Evolutionary conservation across 192 early-diverging fungal genomes (phyloP), one percentile per base, ranked within the genome.

Genomic region (Podila epicladia): DNA sequence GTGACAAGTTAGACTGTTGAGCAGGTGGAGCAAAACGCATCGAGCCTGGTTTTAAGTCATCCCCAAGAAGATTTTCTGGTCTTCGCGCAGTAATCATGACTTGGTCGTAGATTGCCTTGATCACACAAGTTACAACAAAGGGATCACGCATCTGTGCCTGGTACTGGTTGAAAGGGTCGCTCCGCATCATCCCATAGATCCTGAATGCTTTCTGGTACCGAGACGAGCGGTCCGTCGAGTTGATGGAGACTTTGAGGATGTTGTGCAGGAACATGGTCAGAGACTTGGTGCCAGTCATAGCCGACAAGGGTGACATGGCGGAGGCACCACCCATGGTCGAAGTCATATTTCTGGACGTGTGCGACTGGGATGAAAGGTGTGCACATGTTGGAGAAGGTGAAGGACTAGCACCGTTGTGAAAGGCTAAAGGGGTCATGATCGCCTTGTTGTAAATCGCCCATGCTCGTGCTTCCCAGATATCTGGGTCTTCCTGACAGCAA

Each of bases 371-470:
- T 48, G 26, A 26, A 28, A 31, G 59, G 11, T 17, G 26, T 7
- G 59, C 31, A 15, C 38, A 13, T 49, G 64, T 63, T 63, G 62
- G 62, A 17, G 64, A 65, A 28, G 48, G 13, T 9, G 26, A 28
- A 41, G 48, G 45, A 22, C 41, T 24, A 9, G 49, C 24, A 11
- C 24, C 13, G 4, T 12, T 45, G 24, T 26, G 28, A 29, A 68
- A 65, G 37, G 62, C 29, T 28, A 31, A 26, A 5, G 74, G 68
- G 38, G 33, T 76, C 48, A 55, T 31, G 64, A 60, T 71, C 19
- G 68, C 67, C 35, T 71, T 76, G 64, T 71, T 76, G 74, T 76
- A 76, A 37, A 76, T 51, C 2, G 64, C 74, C 74, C 74, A 76
- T 13, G 74, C 67, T 9, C 74, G 51, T 3, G 74, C 74, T 31